Evolutionary conservation across 2,329 filamentous ascomycete species (phyloP), one percentile per base, ranked within the genome.

Genomic region (Plenodomus tracheiphilus): DNA sequence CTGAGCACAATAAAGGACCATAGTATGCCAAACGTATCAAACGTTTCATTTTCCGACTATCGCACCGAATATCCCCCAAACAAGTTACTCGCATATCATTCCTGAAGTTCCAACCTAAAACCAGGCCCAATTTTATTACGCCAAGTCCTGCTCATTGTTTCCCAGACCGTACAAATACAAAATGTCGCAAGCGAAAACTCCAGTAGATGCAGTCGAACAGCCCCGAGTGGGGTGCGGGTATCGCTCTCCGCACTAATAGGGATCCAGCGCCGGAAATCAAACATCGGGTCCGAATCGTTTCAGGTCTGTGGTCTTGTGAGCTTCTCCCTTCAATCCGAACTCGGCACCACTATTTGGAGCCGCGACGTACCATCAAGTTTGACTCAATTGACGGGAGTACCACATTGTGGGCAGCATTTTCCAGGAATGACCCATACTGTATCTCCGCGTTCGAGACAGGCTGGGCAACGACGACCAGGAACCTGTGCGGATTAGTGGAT

Each of bases 381-480:
- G n/a, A n/a, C n/a, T 10, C 10, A 74, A 47, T 72, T 73, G 28
- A 74, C 71, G n/a, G 69, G 68, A 42, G 70, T 72, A 38, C 71
- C 71, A 43, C 71, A 74, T 38, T 68, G 58, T 7, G 69, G 68
- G 51, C 71, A 74, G 54, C 66, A 68, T 48, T 73, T 73, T 20
- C 71, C 71, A 4, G 69, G 70, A 42, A 73, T 69, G 17, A 74
- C 71, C 71, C 71, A 74, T 2, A 74, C 69, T 2, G 68, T 71
- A 38, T 72, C 62, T n/a, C 71, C 71, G 37, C 69, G 66, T 43
- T 72, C 70, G 39, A 73, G 62, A 43, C 71, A 74, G 25, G 67
- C 64, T 20, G 71, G 71, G 59, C 71, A 74, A 18, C 69, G 69
- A 43, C 69, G 68, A 38, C 70, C 70, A 43, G 71, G 71, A 35